Conservation (phyloP, 2,329 filamentous ascomycete genomes). For the Pseudocercospora cruenta region DNA sequence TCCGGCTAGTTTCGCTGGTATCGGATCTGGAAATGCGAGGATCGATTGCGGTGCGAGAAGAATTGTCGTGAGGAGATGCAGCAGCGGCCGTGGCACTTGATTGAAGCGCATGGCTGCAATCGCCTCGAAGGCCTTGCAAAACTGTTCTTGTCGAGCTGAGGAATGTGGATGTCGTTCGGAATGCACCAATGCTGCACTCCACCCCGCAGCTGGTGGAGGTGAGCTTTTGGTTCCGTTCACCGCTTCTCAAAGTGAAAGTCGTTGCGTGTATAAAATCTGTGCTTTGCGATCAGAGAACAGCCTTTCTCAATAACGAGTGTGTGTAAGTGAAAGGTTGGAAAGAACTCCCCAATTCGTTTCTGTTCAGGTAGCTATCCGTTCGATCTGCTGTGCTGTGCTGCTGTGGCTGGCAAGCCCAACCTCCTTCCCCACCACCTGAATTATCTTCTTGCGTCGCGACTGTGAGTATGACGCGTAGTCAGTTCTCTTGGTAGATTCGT, state of each 20-base stretch:
- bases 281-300: background rate
- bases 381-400: background rate
- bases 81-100: conserved; percentile 30
- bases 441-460: background rate
- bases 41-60: conserved; percentile 32
- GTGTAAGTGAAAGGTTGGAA: background rate
- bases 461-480: background rate
- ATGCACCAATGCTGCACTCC: conserved; percentile 11
- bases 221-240: background rate
- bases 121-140: conserved; percentile 7
- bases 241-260: background rate
- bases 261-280: background rate
- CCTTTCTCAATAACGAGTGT: background rate
- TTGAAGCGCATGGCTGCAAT: conserved; percentile 32
- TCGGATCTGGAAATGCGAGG: conserved; percentile 34
- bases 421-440: background rate
- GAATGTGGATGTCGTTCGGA: conserved; percentile 9
- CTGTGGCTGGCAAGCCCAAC: background rate
- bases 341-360: conserved; percentile 1
- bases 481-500: background rate
- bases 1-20: conserved; percentile 33
- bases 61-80: conserved; percentile 36
- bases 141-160: conserved; percentile 11
- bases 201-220: background rate
- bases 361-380: background rate